Base-by-base conservation (phyloP, 1,139 yeast species). In the Magnusiomyces clavatus region DNA sequence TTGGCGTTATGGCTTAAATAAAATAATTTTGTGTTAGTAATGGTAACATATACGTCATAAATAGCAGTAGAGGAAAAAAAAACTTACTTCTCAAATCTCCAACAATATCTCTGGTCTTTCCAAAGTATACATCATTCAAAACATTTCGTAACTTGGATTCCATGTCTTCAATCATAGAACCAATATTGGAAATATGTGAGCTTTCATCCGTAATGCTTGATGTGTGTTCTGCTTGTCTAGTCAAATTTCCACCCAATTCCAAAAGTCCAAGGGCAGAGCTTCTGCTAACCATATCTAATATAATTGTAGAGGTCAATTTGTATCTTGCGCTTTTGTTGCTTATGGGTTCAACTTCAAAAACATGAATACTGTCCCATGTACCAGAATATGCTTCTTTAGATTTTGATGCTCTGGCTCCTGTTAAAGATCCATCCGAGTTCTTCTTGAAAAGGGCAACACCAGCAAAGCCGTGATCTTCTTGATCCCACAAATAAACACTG, bases 41-140 rank as follows among this genome's bases (percentile, higher is more conserved):
- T 24, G 8, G 8, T 24, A 24, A 24, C 4, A 4, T 24, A 5
- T 24, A 24, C 19, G 41, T 38, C 41, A 16, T 16, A 14, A 14
- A 41, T 41, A 41, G 6, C 16, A 3, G 6, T n/a, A 24, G 31
- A 44, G 24, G 14, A 31, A n/a, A 16, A 17, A 34, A 35, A 11
- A 51, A 46, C 51, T 36, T 50, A 10, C 83, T 76, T 62, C 95
- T 76, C 61, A 87, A 73, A 64, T 86, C 95, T 49, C 81, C 78
- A 24, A 87, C 71, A 50, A 90, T 83, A 64, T 90, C 97, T 64
- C 87, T 82, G 39, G 96, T 86, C 72, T 92, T 92, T 63, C 95
- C 97, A 65, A 92, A 92, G 67, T 92, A 92, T 31, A 92, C 97
- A 58, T 88, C 96, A 66, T 90, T 96, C 57, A 92, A 76, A 70